Base-by-base conservation (phyloP, 108 stramenopile species). In the Pelagomonas calceolata region DNA sequence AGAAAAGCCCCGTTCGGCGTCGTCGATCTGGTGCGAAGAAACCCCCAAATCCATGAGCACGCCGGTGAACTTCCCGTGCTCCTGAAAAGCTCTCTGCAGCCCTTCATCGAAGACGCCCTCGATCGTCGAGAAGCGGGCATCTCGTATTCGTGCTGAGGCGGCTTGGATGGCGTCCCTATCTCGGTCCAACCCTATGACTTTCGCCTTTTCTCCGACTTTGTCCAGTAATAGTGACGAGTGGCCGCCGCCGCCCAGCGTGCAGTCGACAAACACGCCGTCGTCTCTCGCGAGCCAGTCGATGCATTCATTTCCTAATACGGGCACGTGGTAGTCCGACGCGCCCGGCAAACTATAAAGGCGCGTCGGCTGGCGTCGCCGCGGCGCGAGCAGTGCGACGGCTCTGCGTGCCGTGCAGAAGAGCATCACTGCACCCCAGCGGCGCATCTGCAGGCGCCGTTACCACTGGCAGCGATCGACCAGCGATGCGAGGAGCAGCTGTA, bases 1-100 rank as follows among this genome's bases (percentile, higher is more conserved):
- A 39, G 90, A 82, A 85, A 96, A 96, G 10, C 95, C 95, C 14
- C 95, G 89, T 30, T 85, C 90, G 7, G 88, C 73, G 0, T 76
- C 86, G 77, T 96, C 88, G 68, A 96, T 91, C 81, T 96, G 95
- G 81, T 92, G 88, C 14, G 91, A 92, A 17, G 89, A 91, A 0
- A 96, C 91, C 16, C 95, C 95, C 33, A 94, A 76, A 80, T 96
- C 95, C 17, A 96, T 77, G 16, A 96, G 74, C 64, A 96, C 88
- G n/a, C 95, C 95, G 74, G 94, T 92, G 15, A 91, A 17, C 51
- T 26, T 60, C 51, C 21, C 21, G 0, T 4, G 21, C 3, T 4
- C 51, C 14, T 60, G 21, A 17, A 60, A 17, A 26, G 26, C 51
- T 1, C 21, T 1, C 51, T 26, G 51, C 21, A 60, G 3, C 21